Base-by-base conservation (phyloP, 352 stramenopile species). In the Elongisporangium prolatum region DNA sequence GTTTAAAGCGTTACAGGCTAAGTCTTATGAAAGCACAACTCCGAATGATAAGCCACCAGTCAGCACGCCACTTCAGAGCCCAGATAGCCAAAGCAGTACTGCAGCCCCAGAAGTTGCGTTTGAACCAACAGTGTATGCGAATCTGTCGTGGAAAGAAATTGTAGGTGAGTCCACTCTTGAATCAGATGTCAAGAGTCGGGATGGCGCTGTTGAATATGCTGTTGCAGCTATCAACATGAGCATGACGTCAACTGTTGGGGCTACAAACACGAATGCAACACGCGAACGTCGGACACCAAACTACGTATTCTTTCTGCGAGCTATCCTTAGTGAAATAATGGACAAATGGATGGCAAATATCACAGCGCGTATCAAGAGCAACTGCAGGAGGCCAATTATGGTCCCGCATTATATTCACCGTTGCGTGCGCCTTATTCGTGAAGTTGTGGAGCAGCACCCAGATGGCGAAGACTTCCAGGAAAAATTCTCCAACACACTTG, bases 331-430 rank as follows among this genome's bases (percentile, higher is more conserved):
- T 51, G 86, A 95, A 60, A 78, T 83, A 4, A 93, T 95, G 86
- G 84, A 95, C 67, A 95, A 95, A 60, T 95, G 86, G 86, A 90
- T 93, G 80, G 80, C 82, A 17, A 90, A 84, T 47, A 74, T 92
- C 10, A 77, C 70, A 4, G 67, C 75, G 21, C 69, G 81, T 2
- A 68, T 77, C 20, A 91, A 91, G 52, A 77, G 63, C 10, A 91
- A 91, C 60, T 87, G 74, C 60, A 80, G 82, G 52, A 75, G 85
- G 9, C 85, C 84, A 20, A 89, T 94, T 57, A 86, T 86, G 59
- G 90, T 81, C 8, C 86, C 86, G 11, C 83, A 92, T 48, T 93
- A 94, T 55, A 60, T 95, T 20, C 86, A 95, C 48, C 86, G 84
- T 18, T 95, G 86, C 25, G 86, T 93, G 28, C 82, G 84, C 17